Conservation (phyloP, 352 stramenopile species). For the Pythium coloratum region DNA sequence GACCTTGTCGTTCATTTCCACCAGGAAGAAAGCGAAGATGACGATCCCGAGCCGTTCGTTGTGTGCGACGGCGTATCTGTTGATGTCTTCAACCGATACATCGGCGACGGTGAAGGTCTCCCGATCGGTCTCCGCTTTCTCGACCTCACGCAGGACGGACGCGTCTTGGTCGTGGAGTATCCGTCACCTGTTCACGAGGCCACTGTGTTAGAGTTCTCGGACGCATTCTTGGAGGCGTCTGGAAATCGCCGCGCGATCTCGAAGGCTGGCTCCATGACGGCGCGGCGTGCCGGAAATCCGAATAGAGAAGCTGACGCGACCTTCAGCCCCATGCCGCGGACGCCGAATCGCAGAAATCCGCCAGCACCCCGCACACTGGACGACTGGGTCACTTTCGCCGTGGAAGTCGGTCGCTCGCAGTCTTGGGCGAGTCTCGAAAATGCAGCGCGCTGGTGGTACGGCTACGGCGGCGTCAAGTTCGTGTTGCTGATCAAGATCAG, state of each 20-base stretch:
- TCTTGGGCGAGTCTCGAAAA: background rate
- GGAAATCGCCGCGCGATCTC: constrained; percentile 19
- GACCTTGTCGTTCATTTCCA: background rate
- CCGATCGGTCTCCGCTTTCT: constrained; percentile 27
- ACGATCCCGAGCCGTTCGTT: constrained; percentile 22
- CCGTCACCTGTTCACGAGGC: constrained; percentile 24
- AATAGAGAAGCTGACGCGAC: constrained; percentile 32
- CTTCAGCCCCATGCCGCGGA: constrained; percentile 15
- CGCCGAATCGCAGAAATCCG: background rate
- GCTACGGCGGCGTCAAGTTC: background rate
- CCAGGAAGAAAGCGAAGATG: background rate
- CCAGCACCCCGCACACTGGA: no score
- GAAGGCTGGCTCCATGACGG: constrained; percentile 22
- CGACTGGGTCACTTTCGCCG: background rate
- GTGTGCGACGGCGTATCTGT: constrained; percentile 32
- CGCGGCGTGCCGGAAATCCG: constrained; percentile 1
- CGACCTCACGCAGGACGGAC: constrained; percentile 20
- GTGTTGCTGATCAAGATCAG: background rate
- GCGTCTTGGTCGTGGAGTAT: constrained; percentile 19
- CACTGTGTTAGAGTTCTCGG: constrained; percentile 21
- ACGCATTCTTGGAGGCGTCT: constrained; percentile 11
- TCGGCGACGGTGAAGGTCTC: constrained; percentile 23
- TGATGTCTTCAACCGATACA: constrained; percentile 31
- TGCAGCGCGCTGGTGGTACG: background rate
- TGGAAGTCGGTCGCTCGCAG: background rate